phyloP scores from a whole-genome alignment of 2,329 filamentous ascomycete species.

The Fusarium acutatum region DNA sequence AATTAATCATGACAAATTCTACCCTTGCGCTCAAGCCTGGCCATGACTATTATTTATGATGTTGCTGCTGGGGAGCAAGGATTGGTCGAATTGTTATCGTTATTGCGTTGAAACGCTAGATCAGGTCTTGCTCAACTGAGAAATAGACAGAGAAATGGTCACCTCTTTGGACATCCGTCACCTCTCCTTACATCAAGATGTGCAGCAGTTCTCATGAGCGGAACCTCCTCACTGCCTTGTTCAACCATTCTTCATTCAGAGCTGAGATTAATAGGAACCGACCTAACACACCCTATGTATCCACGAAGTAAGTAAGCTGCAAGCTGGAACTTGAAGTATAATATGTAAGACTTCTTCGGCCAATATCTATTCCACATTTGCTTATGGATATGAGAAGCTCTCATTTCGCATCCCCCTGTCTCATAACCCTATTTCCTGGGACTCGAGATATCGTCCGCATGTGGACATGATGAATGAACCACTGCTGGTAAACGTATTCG shows the following conservation, averaged over 20 bases:
- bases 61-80: background rate
- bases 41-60: too few relatives aligned
- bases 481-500: background rate
- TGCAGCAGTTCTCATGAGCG: background rate
- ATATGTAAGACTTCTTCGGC: background rate
- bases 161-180: background rate
- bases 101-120: constrained; percentile 1
- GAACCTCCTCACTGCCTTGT: background rate
- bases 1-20: background rate
- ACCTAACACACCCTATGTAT: background rate
- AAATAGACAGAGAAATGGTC: background rate
- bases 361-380: background rate
- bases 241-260: background rate
- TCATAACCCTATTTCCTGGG: background rate
- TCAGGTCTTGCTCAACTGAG: constrained; percentile 1
- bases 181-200: background rate
- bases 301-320: background rate
- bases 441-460: background rate
- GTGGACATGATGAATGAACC: background rate
- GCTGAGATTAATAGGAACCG: background rate
- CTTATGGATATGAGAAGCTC: constrained; percentile 3
- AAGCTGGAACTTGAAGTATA: constrained; percentile 20
- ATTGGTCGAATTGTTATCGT: background rate
- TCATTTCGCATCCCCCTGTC: background rate
- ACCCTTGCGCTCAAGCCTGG: background rate